Evolutionary conservation across 176 grass and related monocot genomes (phyloP), one percentile per base, ranked within the genome.

Genomic region (Tuctoria greenei): DNA sequence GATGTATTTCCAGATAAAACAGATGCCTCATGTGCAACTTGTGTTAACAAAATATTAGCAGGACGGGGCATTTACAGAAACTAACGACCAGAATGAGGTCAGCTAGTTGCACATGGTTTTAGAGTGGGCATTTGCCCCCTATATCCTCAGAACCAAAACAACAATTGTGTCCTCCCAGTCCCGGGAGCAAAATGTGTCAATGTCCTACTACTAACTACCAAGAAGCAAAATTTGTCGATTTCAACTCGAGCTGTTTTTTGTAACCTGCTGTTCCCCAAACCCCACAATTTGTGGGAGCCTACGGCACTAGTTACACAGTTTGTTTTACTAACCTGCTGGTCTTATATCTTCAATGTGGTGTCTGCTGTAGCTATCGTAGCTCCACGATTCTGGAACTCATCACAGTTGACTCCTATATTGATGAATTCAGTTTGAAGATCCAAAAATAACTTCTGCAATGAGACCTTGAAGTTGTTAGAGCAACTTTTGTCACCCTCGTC

Each of bases 401-500:
- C 28, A 23, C 85, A 97, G 23, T 69, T 60, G 10, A 81, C 76
- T 40, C 87, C 87, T 68, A 88, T 84, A 17, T 71, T 61, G 24
- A 62, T 79, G 66, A 97, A 90, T 61, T 86, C 82, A 6, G 51
- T 84, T 36, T 82, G 16, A 38, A 97, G 85, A 18, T 84, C 82
- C 13, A 76, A 55, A 11, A 83, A 82, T 15, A 82, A 20, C n/a
- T 18, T 82, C 72, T 88, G 84, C 24, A 97, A 73, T 5, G 75
- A 72, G 15, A 0, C 25, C 83, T 84, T 90, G 82, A 93, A 97
- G 16, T 49, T 54, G 44, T n/a, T 8, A 1, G 90, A 90, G 77
- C 79, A 93, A 66, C 85, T 88, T 64, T 84, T 90, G 67, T 88
- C 87, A 10, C 90, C 93, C 62, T 97, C 90, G 4, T 88, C 73